phyloP scores from a whole-genome alignment of 2,329 filamentous ascomycete genomes.

The Penicillium digitatum region DNA sequence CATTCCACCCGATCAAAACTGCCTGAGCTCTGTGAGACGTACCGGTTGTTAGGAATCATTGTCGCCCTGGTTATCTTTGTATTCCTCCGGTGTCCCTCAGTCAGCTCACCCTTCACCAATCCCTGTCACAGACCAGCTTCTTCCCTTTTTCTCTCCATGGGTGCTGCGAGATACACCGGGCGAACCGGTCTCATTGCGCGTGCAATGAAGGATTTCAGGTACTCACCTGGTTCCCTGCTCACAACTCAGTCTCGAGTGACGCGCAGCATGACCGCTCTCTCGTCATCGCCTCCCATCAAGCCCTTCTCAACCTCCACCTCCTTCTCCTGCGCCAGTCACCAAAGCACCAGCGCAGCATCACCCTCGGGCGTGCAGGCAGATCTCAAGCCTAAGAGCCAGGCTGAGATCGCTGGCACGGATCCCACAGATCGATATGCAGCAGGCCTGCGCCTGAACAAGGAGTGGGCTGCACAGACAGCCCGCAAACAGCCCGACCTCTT shows the following conservation, averaged over 20 bases:
- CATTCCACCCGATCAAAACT: neutral
- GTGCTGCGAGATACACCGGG: slow-evolving; percentile 21
- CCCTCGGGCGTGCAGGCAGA: neutral
- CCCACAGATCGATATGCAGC: slow-evolving; percentile 56
- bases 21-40: neutral
- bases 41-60: neutral
- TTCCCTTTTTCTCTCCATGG: slow-evolving; percentile 17
- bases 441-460: slow-evolving; percentile 64
- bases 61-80: neutral
- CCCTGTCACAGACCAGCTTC: neutral
- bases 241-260: slow-evolving; percentile 1
- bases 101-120: neutral
- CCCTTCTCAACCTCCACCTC: slow-evolving; percentile 21
- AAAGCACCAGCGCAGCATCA: slow-evolving; percentile 2
- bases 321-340: slow-evolving; percentile 16
- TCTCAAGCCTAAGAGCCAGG: slow-evolving; percentile 2
- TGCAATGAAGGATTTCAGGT: slow-evolving; percentile 6
- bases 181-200: slow-evolving; percentile 16
- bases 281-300: slow-evolving; percentile 6
- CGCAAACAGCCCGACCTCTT: slow-evolving; percentile 69
- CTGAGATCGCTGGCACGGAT: slow-evolving; percentile 13
- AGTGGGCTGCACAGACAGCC: slow-evolving; percentile 64
- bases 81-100: neutral
- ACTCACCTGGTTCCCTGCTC: slow-evolving; percentile 4
- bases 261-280: neutral